Evolutionary conservation across 306 rosid genomes (phyloP), one percentile per base, ranked within the genome.

Genomic region (Medicago arabica): DNA sequence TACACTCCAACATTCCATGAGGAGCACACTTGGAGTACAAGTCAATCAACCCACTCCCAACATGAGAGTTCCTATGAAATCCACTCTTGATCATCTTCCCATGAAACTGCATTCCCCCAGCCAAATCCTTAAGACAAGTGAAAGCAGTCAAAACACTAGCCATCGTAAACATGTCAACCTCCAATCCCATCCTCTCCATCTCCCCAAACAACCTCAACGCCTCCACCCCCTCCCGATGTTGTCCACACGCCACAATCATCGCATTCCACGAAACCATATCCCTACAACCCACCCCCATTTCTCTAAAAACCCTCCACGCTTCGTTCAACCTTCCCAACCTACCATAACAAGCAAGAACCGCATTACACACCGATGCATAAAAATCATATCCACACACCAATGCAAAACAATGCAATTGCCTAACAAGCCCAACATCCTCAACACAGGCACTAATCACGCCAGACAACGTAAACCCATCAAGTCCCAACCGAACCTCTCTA

Each of bases 181-280:
- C 39, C 72, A 86, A 77, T 3, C 86, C 90, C 81, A 69, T 75
- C 44, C 75, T 47, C 75, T 76, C 83, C 97, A 93, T 90, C 84
- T 89, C 87, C 80, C 69, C 78, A 65, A 89, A 89, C 96, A 93
- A 68, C 9, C 17, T 78, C 70, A 88, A 71, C 2, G 97, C 96
- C 43, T 84, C 80, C 25, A 10, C 49, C 47, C 92, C 98, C 64
- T 86, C 78, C 15, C 90, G 85, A 75, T 88, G 91, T 80, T 88
- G 96, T 68, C 91, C 94, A 44, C 80, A 90, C 0, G 89, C 93
- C 81, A 91, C 96, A 4, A 91, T 88, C 85, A 90, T 90, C 2
- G 93, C 82, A 19, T 84, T 91, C 95, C 97, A 92, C 1, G 97
- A 88, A 82, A 89, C 93, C 83, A 83, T 92, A 85, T 93, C 91